Evolutionary conservation across 73 alveolate genomes (phyloP).

Genomic region (Tetrahymena elliotti): DNA sequence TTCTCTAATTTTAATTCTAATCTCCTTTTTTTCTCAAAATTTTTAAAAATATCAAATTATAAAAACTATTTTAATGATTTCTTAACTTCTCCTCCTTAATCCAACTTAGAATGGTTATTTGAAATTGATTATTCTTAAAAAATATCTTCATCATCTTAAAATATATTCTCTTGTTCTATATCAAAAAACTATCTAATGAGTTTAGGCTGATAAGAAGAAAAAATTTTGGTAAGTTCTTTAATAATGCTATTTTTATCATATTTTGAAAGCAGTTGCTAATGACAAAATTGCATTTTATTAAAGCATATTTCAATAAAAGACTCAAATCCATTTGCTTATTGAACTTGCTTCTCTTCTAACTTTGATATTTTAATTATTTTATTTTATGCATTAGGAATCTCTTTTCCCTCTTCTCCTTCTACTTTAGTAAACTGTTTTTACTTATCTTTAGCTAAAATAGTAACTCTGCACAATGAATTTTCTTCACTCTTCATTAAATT

Average conservation of each 20-base stretch:
- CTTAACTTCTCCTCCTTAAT: not conserved
- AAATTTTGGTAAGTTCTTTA: not conserved
- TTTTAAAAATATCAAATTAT: not conserved
- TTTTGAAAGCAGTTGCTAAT: not conserved
- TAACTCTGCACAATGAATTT: not conserved
- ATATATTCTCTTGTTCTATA: not conserved
- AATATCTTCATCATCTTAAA: not conserved
- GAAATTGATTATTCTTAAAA: not conserved
- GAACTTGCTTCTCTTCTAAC: not conserved
- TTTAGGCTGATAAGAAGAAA: not conserved
- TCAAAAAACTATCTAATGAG: not conserved
- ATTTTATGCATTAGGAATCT: not conserved
- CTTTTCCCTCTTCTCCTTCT: not conserved
- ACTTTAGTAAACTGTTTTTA: not conserved
- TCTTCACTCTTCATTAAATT: not conserved
- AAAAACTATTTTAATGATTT: not conserved
- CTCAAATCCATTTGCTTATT: not conserved
- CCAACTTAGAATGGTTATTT: not conserved
- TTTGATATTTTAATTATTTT: not conserved
- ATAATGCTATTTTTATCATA: not conserved
- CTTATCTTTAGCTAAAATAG: not conserved
- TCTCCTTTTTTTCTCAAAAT: not conserved
- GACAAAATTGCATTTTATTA: not conserved
- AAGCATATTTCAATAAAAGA: not conserved
- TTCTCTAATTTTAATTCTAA: not conserved